A percentile compares a stretch with the other conserved stretches of the same genome.
These are phyloP conservation scores for Leccinum barrowsii DNA, from an alignment of 768 basidiomycete genomes.

Conservation along the genomic window DNA sequence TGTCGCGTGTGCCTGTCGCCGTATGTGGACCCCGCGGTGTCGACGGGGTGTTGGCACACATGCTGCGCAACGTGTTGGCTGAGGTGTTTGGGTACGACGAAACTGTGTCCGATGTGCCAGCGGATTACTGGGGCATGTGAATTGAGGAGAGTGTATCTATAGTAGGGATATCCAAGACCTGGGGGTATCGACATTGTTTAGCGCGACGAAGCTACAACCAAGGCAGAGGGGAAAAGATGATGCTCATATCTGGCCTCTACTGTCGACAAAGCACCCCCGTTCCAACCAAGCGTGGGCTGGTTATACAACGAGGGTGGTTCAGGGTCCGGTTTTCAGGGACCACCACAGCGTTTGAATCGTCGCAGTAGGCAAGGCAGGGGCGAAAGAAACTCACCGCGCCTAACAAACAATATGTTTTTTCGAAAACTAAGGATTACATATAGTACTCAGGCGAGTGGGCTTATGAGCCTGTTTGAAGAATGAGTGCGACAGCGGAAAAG, in stretches of 20 bases:
- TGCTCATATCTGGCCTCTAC: slow-evolving; percentile 89
- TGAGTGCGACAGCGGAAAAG: neutral
- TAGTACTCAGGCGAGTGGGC: slow-evolving; percentile 73
- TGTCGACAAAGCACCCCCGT: slow-evolving; percentile 48
- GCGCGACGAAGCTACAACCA: neutral
- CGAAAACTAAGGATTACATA: slow-evolving; percentile 29
- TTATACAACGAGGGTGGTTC: slow-evolving; percentile 41
- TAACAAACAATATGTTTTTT: slow-evolving; percentile 12
- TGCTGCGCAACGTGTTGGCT: slow-evolving; percentile 83
- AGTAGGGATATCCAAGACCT: neutral
- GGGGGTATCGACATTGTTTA: slow-evolving; percentile 3
- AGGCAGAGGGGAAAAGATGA: neutral
- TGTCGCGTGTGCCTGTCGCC: slow-evolving; percentile 82
- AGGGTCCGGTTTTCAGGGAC: slow-evolving; percentile 31
- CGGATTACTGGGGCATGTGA: slow-evolving; percentile 78
- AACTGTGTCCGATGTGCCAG: slow-evolving; percentile 84
- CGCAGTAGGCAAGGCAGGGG: neutral
- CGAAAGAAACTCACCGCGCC: slow-evolving; percentile 28
- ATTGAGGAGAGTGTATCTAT: slow-evolving; percentile 73
- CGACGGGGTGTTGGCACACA: slow-evolving; percentile 86
- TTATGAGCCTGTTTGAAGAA: slow-evolving; percentile 66
- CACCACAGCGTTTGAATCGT: slow-evolving; percentile 74
- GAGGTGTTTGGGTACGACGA: slow-evolving; percentile 77
- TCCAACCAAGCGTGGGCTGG: slow-evolving; percentile 50
- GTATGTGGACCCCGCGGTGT: slow-evolving; percentile 73